These are phyloP conservation scores for Adansonia madagascariensis DNA, from an alignment of 441 rosid species.

Conservation along the genomic window DNA sequence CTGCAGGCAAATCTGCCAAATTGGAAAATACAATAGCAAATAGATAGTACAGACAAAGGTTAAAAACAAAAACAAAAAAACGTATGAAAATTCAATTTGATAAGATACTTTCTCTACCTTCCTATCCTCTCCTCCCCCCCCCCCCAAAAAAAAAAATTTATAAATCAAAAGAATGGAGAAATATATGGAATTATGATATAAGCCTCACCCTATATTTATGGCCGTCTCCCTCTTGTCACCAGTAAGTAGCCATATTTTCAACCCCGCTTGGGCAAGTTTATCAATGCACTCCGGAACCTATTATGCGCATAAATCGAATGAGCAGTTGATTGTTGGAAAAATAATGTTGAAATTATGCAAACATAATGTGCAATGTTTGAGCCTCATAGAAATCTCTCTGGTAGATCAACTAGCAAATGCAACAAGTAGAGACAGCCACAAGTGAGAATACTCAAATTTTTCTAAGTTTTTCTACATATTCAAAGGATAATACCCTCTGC, in stretches of 20 bases:
- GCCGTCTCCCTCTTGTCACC: constrained; percentile 93
- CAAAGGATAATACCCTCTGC: neutral
- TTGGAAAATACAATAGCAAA: neutral
- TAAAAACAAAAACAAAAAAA: neutral
- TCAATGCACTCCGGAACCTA: constrained; percentile 87
- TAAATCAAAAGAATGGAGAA: neutral
- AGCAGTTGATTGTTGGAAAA: neutral
- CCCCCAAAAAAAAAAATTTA: neutral
- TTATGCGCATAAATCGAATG: neutral
- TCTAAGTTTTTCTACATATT: neutral
- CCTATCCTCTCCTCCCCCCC: no score
- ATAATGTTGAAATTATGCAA: neutral
- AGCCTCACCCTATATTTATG: constrained; percentile 70
- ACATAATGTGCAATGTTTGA: neutral
- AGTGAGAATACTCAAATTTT: neutral
- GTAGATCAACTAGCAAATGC: constrained; percentile 4
- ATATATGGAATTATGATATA: neutral
- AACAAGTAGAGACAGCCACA: neutral
- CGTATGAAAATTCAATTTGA: neutral
- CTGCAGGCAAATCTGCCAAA: constrained; percentile 73
- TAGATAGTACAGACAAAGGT: neutral
- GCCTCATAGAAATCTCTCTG: neutral
- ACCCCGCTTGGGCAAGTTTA: constrained; percentile 82
- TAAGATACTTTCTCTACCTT: neutral
- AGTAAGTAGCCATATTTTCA: constrained; percentile 81